Evolutionary conservation across 176 grass and related monocot genomes (phyloP).

Genomic region (Cymbopogon citratus): DNA sequence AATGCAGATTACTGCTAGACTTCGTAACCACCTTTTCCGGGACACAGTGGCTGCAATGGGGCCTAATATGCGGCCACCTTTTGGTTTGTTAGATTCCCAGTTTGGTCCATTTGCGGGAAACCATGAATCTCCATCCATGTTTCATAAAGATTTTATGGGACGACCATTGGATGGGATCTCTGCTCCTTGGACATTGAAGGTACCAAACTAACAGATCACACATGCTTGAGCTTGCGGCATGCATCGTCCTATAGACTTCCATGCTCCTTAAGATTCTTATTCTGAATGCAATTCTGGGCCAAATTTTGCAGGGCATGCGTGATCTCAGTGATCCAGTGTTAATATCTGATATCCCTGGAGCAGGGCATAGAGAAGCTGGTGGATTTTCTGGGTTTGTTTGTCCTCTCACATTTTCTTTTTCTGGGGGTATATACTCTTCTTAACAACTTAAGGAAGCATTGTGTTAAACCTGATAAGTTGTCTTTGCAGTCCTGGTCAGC

Average conservation of each 20-base stretch:
- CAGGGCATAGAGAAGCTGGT: conserved; percentile 51
- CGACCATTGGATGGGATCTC: conserved; percentile 56
- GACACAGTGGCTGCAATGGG: conserved; percentile 50
- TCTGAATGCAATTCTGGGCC: background rate
- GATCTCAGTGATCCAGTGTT: conserved; percentile 47
- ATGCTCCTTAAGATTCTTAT: background rate
- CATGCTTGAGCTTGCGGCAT: background rate
- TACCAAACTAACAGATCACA: background rate
- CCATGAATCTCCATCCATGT: conserved; percentile 50
- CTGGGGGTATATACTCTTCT: background rate
- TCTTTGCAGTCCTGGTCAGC: conserved; percentile 53
- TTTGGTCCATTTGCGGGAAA: conserved; percentile 61
- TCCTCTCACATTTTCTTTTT: conserved; percentile 10
- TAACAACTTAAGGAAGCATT: background rate
- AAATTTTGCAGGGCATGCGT: conserved; percentile 44
- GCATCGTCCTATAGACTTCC: background rate
- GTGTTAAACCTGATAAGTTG: conserved; percentile 9
- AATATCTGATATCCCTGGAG: conserved; percentile 54
- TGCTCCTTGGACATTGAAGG: conserved; percentile 57
- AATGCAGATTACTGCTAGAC: conserved; percentile 76
- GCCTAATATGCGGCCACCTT: conserved; percentile 47
- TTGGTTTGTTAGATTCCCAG: conserved; percentile 55
- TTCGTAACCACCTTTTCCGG: conserved; percentile 78
- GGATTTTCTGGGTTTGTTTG: conserved; percentile 70
- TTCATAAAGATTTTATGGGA: conserved; percentile 62